Evolutionary conservation across 2,329 filamentous ascomycete species (phyloP).

Genomic region (Dactylellina drechsleri): DNA sequence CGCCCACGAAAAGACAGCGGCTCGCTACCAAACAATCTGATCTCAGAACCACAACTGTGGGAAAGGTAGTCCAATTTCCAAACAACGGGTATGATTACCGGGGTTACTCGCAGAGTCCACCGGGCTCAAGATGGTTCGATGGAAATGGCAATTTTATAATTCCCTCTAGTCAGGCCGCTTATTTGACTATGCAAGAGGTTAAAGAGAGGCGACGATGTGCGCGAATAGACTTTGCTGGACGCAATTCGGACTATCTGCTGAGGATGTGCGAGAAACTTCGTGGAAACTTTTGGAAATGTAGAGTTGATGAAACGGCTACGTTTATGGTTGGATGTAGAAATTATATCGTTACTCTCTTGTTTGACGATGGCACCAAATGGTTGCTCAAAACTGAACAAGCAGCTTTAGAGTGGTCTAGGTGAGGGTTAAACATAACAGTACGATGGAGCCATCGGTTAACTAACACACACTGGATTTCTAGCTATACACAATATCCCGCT

Average conservation of each 20-base stretch:
- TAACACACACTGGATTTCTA: not conserved
- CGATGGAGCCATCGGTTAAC: no score
- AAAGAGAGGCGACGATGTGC: constrained; percentile 42
- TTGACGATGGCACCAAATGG: constrained; percentile 47
- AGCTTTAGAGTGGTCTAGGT: constrained; percentile 25
- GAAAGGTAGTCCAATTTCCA: not conserved
- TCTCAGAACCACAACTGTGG: not conserved
- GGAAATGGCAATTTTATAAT: constrained; percentile 5
- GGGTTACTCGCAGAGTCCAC: constrained; percentile 30
- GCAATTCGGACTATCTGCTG: constrained; percentile 36
- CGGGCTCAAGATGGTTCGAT: constrained; percentile 18
- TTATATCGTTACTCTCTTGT: constrained; percentile 37
- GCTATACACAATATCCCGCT: not conserved
- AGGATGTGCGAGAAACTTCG: constrained; percentile 30
- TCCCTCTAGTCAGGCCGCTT: not conserved
- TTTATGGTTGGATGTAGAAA: constrained; percentile 46
- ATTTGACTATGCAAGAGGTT: constrained; percentile 6
- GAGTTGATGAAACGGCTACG: constrained; percentile 17
- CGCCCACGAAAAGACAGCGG: not conserved
- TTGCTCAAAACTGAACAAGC: constrained; percentile 41
- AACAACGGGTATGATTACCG: not conserved
- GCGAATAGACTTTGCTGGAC: constrained; percentile 29
- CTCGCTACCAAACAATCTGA: not conserved
- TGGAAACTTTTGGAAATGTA: constrained; percentile 35
- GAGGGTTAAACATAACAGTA: not conserved